Conservation (phyloP, 2,329 filamentous ascomycete genomes). For the Xylaria digitata region DNA sequence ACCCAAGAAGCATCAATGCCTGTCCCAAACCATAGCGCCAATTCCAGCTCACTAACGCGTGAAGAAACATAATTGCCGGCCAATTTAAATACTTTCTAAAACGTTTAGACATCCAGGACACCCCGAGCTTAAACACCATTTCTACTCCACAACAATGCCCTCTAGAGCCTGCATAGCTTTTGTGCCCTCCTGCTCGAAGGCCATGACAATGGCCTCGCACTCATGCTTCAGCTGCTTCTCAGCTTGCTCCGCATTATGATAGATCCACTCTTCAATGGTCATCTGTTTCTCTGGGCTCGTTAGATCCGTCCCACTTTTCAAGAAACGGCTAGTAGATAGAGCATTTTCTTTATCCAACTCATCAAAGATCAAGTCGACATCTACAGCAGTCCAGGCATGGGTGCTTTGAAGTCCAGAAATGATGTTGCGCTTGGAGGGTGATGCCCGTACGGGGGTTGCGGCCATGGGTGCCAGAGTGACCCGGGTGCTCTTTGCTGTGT, state of each 20-base stretch:
- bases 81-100: not conserved
- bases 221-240: slow-evolving; percentile 83
- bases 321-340: slow-evolving; percentile 53
- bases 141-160: slow-evolving; percentile 69
- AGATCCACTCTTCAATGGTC: slow-evolving; percentile 94
- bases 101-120: not conserved
- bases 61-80: not conserved
- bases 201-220: slow-evolving; percentile 83
- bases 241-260: slow-evolving; percentile 80
- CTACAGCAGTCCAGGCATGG: slow-evolving; percentile 76
- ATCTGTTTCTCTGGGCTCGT: slow-evolving; percentile 84
- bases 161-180: slow-evolving; percentile 82
- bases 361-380: slow-evolving; percentile 79
- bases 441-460: slow-evolving; percentile 62
- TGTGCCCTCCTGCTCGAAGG: slow-evolving; percentile 85
- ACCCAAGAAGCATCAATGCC: slow-evolving; percentile 8
- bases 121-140: not conserved
- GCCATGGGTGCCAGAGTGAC: slow-evolving; percentile 60
- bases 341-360: slow-evolving; percentile 65
- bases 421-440: slow-evolving; percentile 71
- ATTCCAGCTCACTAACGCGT: slow-evolving; percentile 22
- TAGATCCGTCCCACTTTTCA: slow-evolving; percentile 70
- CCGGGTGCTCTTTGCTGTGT: slow-evolving; percentile 58
- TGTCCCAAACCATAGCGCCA: slow-evolving; percentile 22
- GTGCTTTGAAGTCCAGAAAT: slow-evolving; percentile 67